Conservation (phyloP, 345 rosid genomes). For the Heritiera fomes region DNA sequence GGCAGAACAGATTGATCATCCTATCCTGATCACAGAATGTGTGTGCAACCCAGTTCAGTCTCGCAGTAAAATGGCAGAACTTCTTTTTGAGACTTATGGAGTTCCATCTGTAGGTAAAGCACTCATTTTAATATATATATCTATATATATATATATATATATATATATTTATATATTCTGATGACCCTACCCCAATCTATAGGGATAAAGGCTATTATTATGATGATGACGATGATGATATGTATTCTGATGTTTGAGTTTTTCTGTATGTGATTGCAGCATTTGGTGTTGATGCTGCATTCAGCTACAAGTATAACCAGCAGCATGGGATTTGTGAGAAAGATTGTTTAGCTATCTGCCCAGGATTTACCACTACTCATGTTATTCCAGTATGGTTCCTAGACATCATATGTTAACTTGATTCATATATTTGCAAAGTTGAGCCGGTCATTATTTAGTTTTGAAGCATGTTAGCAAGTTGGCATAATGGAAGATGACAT, state of each 20-base stretch:
- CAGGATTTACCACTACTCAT: slow-evolving; percentile 84
- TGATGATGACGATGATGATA: no score
- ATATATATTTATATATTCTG: no score
- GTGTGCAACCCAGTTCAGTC: slow-evolving; percentile 91
- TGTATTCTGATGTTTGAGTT: background rate
- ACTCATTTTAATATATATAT: slow-evolving; percentile 1
- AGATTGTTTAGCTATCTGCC: slow-evolving; percentile 87
- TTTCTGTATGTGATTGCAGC: slow-evolving; percentile 46
- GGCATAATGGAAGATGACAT: background rate
- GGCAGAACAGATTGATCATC: slow-evolving; percentile 90
- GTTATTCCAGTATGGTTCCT: slow-evolving; percentile 68
- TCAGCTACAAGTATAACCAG: slow-evolving; percentile 91
- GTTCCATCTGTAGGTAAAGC: slow-evolving; percentile 89
- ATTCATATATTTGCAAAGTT: slow-evolving; percentile 3
- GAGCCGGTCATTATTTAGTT: slow-evolving; percentile 9
- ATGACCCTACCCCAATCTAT: no score
- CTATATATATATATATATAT: no score
- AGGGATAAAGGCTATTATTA: no score
- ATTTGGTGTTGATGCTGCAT: slow-evolving; percentile 95
- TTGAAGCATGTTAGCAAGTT: background rate
- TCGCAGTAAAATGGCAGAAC: slow-evolving; percentile 98
- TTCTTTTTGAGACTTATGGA: slow-evolving; percentile 94
- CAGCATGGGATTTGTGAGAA: slow-evolving; percentile 69
- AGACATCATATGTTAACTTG: background rate
- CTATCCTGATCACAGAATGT: slow-evolving; percentile 89